Base-by-base conservation (phyloP, 1,284 basidiomycete genomes). In the Pseudozyma sp. region DNA sequence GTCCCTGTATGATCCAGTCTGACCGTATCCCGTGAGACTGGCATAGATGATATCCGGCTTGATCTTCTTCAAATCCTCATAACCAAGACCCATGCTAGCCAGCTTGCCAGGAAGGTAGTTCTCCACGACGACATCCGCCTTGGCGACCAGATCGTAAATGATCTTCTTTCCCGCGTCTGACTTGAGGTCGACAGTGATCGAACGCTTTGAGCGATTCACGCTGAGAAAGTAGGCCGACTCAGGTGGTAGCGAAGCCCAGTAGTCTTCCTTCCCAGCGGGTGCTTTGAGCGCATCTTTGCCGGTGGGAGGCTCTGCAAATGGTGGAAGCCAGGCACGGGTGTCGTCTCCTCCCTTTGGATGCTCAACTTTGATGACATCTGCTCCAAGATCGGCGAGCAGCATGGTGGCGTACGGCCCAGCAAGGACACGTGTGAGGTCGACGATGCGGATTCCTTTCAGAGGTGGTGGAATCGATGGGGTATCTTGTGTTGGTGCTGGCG, bases 181-280 rank as follows among this genome's bases (percentile, higher is more conserved):
- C 85, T 97, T 97, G 86, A 98, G 91, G 85, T 98, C 93, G 18
- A 93, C 88, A 2, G 93, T 95, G 54, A 97, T 88, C 5, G 81
- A 79, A 34, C 93, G 93, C 84, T 96, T 96, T 87, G 94, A 94
- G 56, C 95, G 88, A 85, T 98, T 98, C 1, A 90, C 91, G 2
- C 91, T 89, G 14, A 98, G 89, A 83, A 97, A 98, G 85, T 98
- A 98, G 0, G 95, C 93, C 3, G 93, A 93, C 85, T 97, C 95
- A 10, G 93, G 90, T 5, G 94, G 94, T 0, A 94, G 88, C 13
- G 75, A 70, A 31, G 71, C 73, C 85, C 85, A 86, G 52, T 85
- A 81, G 80, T 94, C 90, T 8, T 88, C 84, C 1, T 90, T 86
- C 62, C 88, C 89, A 25, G 84, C 71, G 34, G 55, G 74, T 13